These are phyloP conservation scores for Arthrobotrys iridis DNA, from an alignment of 2,329 filamentous ascomycete genomes.

Conservation along the genomic window DNA sequence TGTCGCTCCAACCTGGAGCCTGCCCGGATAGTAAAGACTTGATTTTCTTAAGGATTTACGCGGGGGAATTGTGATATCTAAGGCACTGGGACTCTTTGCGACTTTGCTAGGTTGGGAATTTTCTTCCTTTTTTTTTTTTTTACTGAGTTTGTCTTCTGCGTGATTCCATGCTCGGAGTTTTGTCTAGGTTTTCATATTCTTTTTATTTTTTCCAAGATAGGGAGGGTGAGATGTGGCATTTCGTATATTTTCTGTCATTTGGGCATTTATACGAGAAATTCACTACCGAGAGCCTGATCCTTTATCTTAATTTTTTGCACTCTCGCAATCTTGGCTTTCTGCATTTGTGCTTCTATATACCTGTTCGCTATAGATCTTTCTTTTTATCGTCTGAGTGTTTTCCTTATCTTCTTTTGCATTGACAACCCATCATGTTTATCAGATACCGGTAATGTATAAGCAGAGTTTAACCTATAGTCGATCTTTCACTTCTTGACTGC, in stretches of 20 bases:
- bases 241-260: background rate
- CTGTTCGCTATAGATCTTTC: slow-evolving; percentile 19
- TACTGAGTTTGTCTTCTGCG: background rate
- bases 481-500: background rate
- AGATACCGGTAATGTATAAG: slow-evolving; percentile 34
- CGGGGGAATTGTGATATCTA: background rate
- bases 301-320: slow-evolving; percentile 1
- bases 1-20: slow-evolving; percentile 24
- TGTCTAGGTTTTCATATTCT: background rate
- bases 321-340: background rate
- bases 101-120: slow-evolving; percentile 12
- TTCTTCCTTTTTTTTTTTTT: slow-evolving; percentile 25
- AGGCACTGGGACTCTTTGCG: background rate
- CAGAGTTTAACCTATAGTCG: slow-evolving; percentile 16
- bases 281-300: background rate
- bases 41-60: background rate
- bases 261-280: slow-evolving; percentile 21
- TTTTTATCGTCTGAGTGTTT: slow-evolving; percentile 1
- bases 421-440: slow-evolving; percentile 13
- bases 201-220: background rate
- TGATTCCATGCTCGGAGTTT: slow-evolving; percentile 4
- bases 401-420: background rate
- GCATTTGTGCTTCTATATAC: slow-evolving; percentile 11
- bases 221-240: background rate
- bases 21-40: slow-evolving; percentile 22